A percentile compares a stretch with the other conserved stretches of the same genome.
Conservation (phyloP, 2,329 filamentous ascomycete genomes). For the Trichoderma sp. region DNA sequence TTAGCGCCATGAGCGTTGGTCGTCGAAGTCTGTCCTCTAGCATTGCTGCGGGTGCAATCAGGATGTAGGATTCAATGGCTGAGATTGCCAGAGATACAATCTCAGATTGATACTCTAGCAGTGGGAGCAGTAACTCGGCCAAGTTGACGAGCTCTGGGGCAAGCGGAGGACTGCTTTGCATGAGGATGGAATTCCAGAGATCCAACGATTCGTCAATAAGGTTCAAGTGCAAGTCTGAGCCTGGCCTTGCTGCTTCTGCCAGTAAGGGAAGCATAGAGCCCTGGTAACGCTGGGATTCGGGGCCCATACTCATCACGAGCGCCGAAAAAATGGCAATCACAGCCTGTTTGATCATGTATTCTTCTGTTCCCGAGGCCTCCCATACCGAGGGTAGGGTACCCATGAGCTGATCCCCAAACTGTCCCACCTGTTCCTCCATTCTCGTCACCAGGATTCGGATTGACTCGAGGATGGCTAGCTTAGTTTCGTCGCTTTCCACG, state of each 20-base stretch:
- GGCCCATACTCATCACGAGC: conserved; percentile 81
- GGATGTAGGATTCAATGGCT: conserved; percentile 67
- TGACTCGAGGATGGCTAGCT: conserved; percentile 84
- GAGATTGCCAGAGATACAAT: conserved; percentile 59
- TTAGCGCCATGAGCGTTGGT: conserved; percentile 49
- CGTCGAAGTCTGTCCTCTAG: conserved; percentile 54
- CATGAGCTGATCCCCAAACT: conserved; percentile 77
- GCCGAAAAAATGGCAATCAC: conserved; percentile 83
- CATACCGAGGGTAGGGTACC: conserved; percentile 76
- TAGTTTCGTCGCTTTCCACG: conserved; percentile 80
- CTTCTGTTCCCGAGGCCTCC: conserved; percentile 74
- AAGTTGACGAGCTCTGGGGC: conserved; percentile 61
- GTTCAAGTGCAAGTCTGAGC: conserved; percentile 72
- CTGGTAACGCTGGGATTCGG: conserved; percentile 74
- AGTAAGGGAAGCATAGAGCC: conserved; percentile 78
- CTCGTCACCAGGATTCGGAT: conserved; percentile 76
- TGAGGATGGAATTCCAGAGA: conserved; percentile 75
- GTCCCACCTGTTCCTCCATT: conserved; percentile 68
- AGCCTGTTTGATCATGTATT: conserved; percentile 90
- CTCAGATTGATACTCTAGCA: conserved; percentile 64
- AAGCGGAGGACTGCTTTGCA: conserved; percentile 60
- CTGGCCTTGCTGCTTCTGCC: conserved; percentile 70
- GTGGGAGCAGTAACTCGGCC: conserved; percentile 59
- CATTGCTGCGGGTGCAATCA: conserved; percentile 66
- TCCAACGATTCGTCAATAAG: conserved; percentile 90